A percentile compares a stretch with the other conserved stretches of the same genome.
Conservation (phyloP, 768 basidiomycete genomes). For the Mycena sanguinolenta region DNA sequence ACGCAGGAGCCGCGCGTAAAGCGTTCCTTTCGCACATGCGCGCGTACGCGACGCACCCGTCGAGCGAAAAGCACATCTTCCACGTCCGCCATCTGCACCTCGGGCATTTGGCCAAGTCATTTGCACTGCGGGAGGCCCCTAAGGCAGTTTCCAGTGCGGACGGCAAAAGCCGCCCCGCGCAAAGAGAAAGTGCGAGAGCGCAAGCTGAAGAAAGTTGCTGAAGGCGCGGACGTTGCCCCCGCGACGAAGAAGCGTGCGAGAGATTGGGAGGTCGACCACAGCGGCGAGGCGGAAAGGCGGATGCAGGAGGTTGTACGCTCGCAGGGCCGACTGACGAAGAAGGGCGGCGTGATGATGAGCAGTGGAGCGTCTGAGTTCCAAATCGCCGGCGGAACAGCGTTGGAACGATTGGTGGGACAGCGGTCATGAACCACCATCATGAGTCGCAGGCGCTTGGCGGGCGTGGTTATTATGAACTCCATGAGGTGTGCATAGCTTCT, state of each 20-base stretch:
- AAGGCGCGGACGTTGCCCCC: slow-evolving; percentile 38
- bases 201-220: slow-evolving; percentile 39
- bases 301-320: slow-evolving; percentile 90
- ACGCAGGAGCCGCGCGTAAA: slow-evolving; percentile 80
- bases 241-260: slow-evolving; percentile 43
- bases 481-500: slow-evolving; percentile 7
- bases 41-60: slow-evolving; percentile 97
- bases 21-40: slow-evolving; percentile 95
- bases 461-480: neutral
- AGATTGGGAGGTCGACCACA: slow-evolving; percentile 59
- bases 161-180: slow-evolving; percentile 32
- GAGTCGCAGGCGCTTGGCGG: neutral
- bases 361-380: slow-evolving; percentile 84
- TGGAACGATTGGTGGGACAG: slow-evolving; percentile 69
- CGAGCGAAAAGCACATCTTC: slow-evolving; percentile 96
- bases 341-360: slow-evolving; percentile 80
- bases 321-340: slow-evolving; percentile 86
- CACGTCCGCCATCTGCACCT: slow-evolving; percentile 95
- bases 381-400: slow-evolving; percentile 71
- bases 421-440: slow-evolving; percentile 28
- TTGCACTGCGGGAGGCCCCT: slow-evolving; percentile 91
- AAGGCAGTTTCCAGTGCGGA: slow-evolving; percentile 56
- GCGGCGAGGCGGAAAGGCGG: slow-evolving; percentile 76
- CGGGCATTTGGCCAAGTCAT: slow-evolving; percentile 94
- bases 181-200: slow-evolving; percentile 37